Conservation (phyloP, 1,139 yeast species). For the Candida smagusa region DNA sequence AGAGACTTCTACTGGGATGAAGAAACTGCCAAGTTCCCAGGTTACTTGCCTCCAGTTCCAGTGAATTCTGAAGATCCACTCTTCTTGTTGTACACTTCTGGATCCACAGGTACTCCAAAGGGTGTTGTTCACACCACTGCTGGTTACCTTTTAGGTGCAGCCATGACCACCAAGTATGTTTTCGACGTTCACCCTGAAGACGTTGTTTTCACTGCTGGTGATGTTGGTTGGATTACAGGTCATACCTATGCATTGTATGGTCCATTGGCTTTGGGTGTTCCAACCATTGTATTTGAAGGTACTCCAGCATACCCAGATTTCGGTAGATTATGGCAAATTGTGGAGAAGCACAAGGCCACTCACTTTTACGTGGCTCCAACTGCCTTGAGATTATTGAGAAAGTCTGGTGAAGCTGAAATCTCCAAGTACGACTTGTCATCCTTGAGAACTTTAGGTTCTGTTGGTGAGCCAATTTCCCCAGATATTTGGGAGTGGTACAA, state of each 20-base stretch:
- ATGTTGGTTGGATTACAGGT: slow-evolving; percentile 99
- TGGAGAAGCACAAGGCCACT: slow-evolving; percentile 88
- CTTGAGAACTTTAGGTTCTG: slow-evolving; percentile 93
- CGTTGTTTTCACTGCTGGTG: slow-evolving; percentile 93
- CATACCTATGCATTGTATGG: slow-evolving; percentile 96
- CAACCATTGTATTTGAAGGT: slow-evolving; percentile 93
- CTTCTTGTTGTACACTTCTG: slow-evolving; percentile 90
- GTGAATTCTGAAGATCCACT: slow-evolving; percentile 92
- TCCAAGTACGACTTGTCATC: slow-evolving; percentile 85
- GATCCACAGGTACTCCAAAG: slow-evolving; percentile 97
- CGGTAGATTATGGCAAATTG: slow-evolving; percentile 96
- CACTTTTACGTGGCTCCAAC: slow-evolving; percentile 99
- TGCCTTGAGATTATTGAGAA: slow-evolving; percentile 90
- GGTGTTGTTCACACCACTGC: slow-evolving; percentile 96
- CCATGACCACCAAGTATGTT: slow-evolving; percentile 87
- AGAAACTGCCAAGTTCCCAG: slow-evolving; percentile 74
- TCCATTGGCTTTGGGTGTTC: slow-evolving; percentile 83
- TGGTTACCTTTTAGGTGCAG: slow-evolving; percentile 93
- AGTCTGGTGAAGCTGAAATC: slow-evolving; percentile 85
- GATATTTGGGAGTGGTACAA: slow-evolving; percentile 99
- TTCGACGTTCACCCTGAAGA: slow-evolving; percentile 91
- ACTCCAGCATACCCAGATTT: slow-evolving; percentile 97
- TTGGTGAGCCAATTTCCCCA: slow-evolving; percentile 98
- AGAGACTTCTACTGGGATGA: slow-evolving; percentile 96
- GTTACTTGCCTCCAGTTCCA: slow-evolving; percentile 83